phyloP scores from a whole-genome alignment of 169 alveolate species.

The Cryptosporidium sp. region DNA sequence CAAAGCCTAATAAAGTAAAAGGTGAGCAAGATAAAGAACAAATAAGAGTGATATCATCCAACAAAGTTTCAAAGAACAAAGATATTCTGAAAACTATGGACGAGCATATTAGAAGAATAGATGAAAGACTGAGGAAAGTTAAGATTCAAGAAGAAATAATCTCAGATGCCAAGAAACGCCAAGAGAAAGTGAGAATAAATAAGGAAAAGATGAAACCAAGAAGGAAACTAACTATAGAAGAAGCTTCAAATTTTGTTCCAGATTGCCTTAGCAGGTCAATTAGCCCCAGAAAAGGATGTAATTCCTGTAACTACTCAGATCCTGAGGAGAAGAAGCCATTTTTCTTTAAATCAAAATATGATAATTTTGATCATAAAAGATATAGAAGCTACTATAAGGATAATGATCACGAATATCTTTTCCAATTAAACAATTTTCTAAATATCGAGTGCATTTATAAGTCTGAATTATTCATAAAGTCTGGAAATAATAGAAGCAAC shows the following conservation, averaged over 20 bases:
- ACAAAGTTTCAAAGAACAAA: neutral
- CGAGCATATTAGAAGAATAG: constrained; percentile 56
- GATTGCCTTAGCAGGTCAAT: constrained; percentile 37
- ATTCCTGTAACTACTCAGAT: constrained; percentile 18
- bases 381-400: constrained; percentile 45
- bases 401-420: constrained; percentile 36
- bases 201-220: neutral
- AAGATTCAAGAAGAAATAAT: constrained; percentile 49
- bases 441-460: constrained; percentile 16
- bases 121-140: constrained; percentile 45
- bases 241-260: constrained; percentile 21
- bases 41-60: neutral
- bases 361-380: constrained; percentile 22
- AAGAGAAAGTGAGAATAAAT: constrained; percentile 3
- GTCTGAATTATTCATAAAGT: neutral
- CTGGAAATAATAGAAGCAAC: neutral
- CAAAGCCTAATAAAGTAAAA: neutral
- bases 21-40: neutral
- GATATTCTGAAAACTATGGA: constrained; percentile 43
- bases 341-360: constrained; percentile 44
- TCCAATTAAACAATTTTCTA: constrained; percentile 19
- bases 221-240: neutral
- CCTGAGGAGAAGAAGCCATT: constrained; percentile 16
- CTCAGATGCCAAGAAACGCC: constrained; percentile 29
- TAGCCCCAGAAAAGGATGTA: constrained; percentile 71